Evolutionary conservation across 768 basidiomycete genomes (phyloP), one percentile per base, ranked within the genome.

Genomic region (Suillus cothurnatus): DNA sequence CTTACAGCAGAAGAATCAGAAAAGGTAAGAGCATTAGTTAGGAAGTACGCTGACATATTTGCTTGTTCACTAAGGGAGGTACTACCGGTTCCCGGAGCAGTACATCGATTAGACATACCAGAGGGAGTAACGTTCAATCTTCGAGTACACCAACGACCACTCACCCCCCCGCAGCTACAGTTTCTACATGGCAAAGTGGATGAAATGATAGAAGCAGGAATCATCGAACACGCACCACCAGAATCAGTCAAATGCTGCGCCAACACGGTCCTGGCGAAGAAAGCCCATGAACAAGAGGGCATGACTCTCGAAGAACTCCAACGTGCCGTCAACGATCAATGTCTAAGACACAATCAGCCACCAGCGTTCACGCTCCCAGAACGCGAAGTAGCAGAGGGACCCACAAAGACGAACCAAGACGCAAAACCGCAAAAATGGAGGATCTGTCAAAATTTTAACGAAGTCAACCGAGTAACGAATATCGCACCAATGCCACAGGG

Each of bases 51-150:
- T 0, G 80, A 83, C 63, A 70, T 76, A 32, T 84, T 81, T 57
- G 79, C 80, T 1, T 68, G 82, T 2, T 74, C 77, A 0, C 64
- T 83, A 12, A 71, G 72, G 23, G 80, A 84, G 63, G 82, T 84
- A 3, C 38, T 45, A 1, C 66, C 69, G 0, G 76, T 82, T 0
- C 53, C 28, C 0, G 50, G 50, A 2, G 60, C 31, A 19, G 1
- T 31, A 2, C 36, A 53, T 4, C 21, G 43, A 2, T 38, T 66
- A 0, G 62, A 63, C 4, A 28, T 67, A 14, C 49, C 50, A 1
- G n/a, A 45, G 0, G 28, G 58, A 1, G 28, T 23, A 7, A 63
- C 21, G 0, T 62, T 59, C 43, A 36, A n/a, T 6, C 23, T 47
- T 17, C 26, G 38, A 9, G 38, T 64, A 2, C 26, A 56, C 8